Evolutionary conservation across 2,329 filamentous ascomycete species (phyloP).

Genomic region (Graphilbum sp.): DNA sequence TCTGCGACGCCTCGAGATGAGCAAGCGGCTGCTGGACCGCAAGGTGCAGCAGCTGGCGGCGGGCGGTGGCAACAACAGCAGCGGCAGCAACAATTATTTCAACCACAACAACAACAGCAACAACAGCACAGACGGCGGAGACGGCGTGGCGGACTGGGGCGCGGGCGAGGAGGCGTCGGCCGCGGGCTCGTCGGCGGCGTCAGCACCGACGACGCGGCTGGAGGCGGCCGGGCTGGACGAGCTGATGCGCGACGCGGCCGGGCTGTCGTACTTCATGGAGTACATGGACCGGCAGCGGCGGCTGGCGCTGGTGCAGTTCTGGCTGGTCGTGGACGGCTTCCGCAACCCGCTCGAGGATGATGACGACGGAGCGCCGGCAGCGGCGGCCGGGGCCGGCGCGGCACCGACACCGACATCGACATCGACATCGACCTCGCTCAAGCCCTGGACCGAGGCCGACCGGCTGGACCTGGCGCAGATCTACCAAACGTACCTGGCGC

Average conservation of each 20-base stretch:
- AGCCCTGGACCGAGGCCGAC: constrained; percentile 69
- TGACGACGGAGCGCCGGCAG: constrained; percentile 54
- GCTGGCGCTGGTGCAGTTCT: constrained; percentile 90
- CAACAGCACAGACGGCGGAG: not conserved
- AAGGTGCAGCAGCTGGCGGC: constrained; percentile 68
- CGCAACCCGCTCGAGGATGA: constrained; percentile 86
- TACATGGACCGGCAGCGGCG: constrained; percentile 88
- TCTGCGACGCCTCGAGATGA: constrained; percentile 76
- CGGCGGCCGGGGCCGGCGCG: constrained; percentile 45
- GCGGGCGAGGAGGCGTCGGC: not conserved
- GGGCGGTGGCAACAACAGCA: constrained; percentile 31
- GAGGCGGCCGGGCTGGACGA: constrained; percentile 67
- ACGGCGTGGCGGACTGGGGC: not conserved
- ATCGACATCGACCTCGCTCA: too few species aligned
- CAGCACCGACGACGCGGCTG: constrained; percentile 32
- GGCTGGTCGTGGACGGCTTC: constrained; percentile 94
- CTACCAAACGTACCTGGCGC: constrained; percentile 73
- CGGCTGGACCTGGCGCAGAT: constrained; percentile 81
- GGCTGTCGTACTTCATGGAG: constrained; percentile 97
- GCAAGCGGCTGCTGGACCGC: constrained; percentile 78
- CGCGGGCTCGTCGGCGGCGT: not conserved
- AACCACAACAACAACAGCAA: not conserved
- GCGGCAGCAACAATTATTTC: too few species aligned
- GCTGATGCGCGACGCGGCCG: constrained; percentile 76
- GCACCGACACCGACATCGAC: too few species aligned